Percentiles rank a stretch among this genome's conserved stretches.
phyloP scores from a whole-genome alignment of 176 grass and related monocot genomes.

The Aegilops tauschii region DNA sequence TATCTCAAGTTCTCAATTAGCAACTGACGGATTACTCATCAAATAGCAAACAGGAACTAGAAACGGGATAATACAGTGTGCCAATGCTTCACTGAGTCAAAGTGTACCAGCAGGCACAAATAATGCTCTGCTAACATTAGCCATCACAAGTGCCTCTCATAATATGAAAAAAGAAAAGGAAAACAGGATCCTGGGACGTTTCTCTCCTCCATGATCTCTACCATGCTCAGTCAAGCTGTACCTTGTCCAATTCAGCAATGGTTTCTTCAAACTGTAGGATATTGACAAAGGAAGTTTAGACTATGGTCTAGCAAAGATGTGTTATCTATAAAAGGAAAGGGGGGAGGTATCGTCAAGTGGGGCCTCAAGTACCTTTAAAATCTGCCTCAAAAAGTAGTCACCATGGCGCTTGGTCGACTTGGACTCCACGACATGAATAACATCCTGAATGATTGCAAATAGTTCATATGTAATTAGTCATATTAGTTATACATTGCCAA shows the following conservation, averaged over 20 bases:
- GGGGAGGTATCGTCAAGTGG: background rate
- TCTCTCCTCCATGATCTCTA: background rate
- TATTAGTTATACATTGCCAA: background rate
- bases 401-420: slow-evolving; percentile 68
- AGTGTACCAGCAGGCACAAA: slow-evolving; percentile 11
- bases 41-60: background rate
- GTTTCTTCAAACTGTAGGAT: slow-evolving; percentile 83
- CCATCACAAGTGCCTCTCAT: slow-evolving; percentile 8
- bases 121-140: slow-evolving; percentile 1
- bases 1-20: background rate
- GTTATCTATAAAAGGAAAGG: background rate
- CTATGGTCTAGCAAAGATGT: background rate
- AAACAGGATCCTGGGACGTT: background rate
- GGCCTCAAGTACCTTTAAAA: slow-evolving; percentile 69
- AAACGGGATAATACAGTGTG: background rate
- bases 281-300: background rate
- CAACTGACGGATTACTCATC: background rate
- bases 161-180: slow-evolving; percentile 12
- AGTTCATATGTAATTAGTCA: slow-evolving; percentile 1
- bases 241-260: slow-evolving; percentile 78
- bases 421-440: slow-evolving; percentile 81
- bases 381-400: slow-evolving; percentile 94
- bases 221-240: slow-evolving; percentile 70
- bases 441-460: slow-evolving; percentile 51
- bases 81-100: background rate